Conservation (phyloP, 371 early-diverging fungal species). For the Dinochytrium kinnereticum region DNA sequence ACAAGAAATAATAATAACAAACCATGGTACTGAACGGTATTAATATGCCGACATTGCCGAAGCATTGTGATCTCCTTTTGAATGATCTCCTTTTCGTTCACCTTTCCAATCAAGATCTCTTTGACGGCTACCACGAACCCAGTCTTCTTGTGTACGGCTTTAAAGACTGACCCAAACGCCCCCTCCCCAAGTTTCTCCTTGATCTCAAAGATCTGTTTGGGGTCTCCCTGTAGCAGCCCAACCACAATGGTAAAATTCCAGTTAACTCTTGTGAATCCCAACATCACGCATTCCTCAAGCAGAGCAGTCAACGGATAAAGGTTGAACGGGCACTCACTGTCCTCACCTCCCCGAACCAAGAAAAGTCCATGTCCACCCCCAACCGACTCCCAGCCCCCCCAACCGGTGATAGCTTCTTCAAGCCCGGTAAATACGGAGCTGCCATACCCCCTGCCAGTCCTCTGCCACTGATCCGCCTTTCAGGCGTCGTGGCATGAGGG, state of each 20-base stretch:
- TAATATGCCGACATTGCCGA: constrained; percentile 34
- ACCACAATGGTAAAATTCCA: background rate
- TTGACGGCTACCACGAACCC: constrained; percentile 48
- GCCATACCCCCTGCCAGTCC: background rate
- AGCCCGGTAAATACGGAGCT: too few species aligned
- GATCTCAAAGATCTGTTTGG: constrained; percentile 36
- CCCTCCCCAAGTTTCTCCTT: constrained; percentile 51
- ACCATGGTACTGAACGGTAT: constrained; percentile 45
- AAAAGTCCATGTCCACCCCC: background rate
- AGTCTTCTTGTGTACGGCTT: constrained; percentile 36
- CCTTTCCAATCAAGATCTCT: constrained; percentile 35
- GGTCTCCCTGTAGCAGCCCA: constrained; percentile 39
- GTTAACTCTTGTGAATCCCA: too few species aligned
- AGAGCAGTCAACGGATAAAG: too few species aligned
- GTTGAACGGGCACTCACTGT: too few species aligned
- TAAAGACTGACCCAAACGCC: constrained; percentile 51
- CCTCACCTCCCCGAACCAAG: constrained; percentile 5
- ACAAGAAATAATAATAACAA: background rate
- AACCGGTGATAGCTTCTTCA: too few species aligned
- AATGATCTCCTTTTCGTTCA: constrained; percentile 31
- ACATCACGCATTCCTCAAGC: too few species aligned
- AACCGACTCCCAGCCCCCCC: background rate
- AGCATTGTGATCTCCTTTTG: constrained; percentile 43
- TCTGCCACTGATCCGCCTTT: background rate
- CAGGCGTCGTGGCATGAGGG: background rate